A percentile compares a stretch with the other conserved stretches of the same genome.
Evolutionary conservation across 106 monocot species (phyloP).

Genomic region (Ottelia alismoides): DNA sequence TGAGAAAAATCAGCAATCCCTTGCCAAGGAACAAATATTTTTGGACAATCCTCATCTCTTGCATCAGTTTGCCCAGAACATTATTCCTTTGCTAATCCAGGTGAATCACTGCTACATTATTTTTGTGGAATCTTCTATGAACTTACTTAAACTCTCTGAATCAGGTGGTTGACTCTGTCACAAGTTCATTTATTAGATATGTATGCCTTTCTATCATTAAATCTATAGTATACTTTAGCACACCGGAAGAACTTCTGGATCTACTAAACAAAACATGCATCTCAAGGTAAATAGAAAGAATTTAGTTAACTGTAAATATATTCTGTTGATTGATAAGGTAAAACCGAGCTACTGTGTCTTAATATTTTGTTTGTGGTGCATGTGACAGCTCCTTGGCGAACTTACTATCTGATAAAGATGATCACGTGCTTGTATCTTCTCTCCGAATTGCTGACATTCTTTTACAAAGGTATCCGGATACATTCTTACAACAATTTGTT

Average conservation of each 20-base stretch:
- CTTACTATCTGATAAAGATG: conserved; percentile 49
- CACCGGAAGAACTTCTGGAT: conserved; percentile 44
- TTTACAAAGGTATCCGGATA: conserved; percentile 57
- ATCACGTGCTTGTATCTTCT: conserved; percentile 46
- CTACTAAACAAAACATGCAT: conserved; percentile 47
- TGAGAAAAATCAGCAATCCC: conserved; percentile 22
- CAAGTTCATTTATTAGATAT: conserved; percentile 52
- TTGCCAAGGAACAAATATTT: conserved; percentile 63
- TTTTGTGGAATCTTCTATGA: not conserved
- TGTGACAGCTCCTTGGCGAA: conserved; percentile 66
- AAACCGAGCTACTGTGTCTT: not conserved
- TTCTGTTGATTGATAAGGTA: not conserved
- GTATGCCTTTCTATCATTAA: conserved; percentile 57
- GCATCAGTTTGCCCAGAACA: conserved; percentile 45
- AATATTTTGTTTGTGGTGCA: conserved; percentile 1
- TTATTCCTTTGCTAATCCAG: conserved; percentile 61
- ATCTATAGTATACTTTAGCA: conserved; percentile 41
- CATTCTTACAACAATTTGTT: conserved; percentile 49
- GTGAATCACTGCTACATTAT: conserved; percentile 20
- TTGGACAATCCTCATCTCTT: conserved; percentile 37
- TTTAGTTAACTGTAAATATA: not conserved
- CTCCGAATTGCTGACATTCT: conserved; percentile 60
- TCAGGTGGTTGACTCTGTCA: conserved; percentile 68
- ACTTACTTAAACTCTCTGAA: conserved; percentile 2
- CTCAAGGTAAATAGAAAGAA: conserved; percentile 43